These are phyloP conservation scores for Pythium utonaiense DNA, from an alignment of 352 stramenopile species.

Conservation along the genomic window DNA sequence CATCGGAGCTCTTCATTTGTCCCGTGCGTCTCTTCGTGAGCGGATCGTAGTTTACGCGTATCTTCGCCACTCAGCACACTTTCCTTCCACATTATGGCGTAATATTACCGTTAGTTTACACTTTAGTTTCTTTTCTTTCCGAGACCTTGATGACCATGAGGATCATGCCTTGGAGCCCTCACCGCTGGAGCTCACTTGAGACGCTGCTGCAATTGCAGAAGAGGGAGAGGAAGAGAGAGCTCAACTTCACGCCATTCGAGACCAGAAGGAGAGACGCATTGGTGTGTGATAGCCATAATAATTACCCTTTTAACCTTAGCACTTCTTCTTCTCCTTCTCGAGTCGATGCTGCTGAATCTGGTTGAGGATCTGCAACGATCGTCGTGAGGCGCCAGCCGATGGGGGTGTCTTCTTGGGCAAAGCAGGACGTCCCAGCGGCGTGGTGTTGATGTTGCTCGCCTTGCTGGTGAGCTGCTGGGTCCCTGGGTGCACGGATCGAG, in stretches of 20 bases:
- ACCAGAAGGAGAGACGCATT: slow-evolving; percentile 21
- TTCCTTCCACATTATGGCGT: background rate
- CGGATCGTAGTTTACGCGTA: background rate
- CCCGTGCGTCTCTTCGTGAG: slow-evolving; percentile 10
- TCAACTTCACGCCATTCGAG: too few relatives aligned
- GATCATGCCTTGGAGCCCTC: too few relatives aligned
- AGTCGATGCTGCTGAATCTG: slow-evolving; percentile 69
- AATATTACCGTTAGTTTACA: slow-evolving; percentile 22
- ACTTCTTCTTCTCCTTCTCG: slow-evolving; percentile 25
- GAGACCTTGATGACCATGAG: too few relatives aligned
- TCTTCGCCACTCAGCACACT: background rate
- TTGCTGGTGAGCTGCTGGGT: background rate
- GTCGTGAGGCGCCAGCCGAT: slow-evolving; percentile 55
- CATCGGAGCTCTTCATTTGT: background rate
- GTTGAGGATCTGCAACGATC: slow-evolving; percentile 81
- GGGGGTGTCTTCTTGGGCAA: slow-evolving; percentile 57
- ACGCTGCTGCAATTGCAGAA: too few relatives aligned
- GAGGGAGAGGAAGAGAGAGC: too few relatives aligned
- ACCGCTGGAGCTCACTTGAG: too few relatives aligned
- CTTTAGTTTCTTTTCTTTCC: too few relatives aligned
- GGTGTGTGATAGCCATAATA: too few relatives aligned
- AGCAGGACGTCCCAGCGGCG: slow-evolving; percentile 6
- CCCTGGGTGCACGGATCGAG: slow-evolving; percentile 43
- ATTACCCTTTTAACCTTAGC: background rate
- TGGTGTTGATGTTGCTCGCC: background rate